Evolutionary conservation across 225 moss, liverwort and hornwort species (phyloP).

Genomic region (Marchantia polymorpha): DNA sequence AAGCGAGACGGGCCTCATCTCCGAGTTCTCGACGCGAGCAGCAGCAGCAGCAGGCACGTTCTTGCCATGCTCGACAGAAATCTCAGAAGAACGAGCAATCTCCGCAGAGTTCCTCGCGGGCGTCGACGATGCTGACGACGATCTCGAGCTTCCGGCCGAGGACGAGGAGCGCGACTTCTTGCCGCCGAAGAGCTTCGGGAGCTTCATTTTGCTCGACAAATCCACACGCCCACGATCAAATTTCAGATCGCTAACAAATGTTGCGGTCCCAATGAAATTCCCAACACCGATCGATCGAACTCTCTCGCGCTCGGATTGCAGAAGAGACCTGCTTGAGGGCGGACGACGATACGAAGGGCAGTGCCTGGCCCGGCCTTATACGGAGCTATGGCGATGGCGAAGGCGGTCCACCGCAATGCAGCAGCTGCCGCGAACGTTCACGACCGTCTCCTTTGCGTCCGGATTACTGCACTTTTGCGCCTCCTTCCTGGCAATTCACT

Average conservation of each 20-base stretch:
- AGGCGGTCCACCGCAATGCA: not conserved
- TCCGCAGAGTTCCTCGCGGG: not conserved
- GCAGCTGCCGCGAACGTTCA: too few relatives aligned
- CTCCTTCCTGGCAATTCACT: conserved; percentile 7
- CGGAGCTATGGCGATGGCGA: not conserved
- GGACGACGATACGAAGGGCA: too few relatives aligned
- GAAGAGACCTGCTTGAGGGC: too few relatives aligned
- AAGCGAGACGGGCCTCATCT: not conserved
- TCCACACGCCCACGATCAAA: too few relatives aligned
- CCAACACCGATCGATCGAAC: too few relatives aligned
- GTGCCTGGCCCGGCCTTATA: not conserved
- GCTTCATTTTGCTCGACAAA: not conserved
- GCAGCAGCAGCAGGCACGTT: not conserved
- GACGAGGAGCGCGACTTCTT: conserved; percentile 12
- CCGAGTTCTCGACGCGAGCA: not conserved
- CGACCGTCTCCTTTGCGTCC: not conserved
- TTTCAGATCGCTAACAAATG: too few relatives aligned
- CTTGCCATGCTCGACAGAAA: not conserved
- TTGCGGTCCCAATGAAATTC: too few relatives aligned
- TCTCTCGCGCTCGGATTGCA: too few relatives aligned
- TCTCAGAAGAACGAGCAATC: not conserved
- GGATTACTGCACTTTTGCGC: not conserved
- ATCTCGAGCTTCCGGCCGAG: not conserved
- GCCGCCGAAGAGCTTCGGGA: conserved; percentile 9
- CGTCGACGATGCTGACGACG: not conserved